phyloP scores from a whole-genome alignment of 176 grass and related monocot species.

The Alloteropsis semialata region DNA sequence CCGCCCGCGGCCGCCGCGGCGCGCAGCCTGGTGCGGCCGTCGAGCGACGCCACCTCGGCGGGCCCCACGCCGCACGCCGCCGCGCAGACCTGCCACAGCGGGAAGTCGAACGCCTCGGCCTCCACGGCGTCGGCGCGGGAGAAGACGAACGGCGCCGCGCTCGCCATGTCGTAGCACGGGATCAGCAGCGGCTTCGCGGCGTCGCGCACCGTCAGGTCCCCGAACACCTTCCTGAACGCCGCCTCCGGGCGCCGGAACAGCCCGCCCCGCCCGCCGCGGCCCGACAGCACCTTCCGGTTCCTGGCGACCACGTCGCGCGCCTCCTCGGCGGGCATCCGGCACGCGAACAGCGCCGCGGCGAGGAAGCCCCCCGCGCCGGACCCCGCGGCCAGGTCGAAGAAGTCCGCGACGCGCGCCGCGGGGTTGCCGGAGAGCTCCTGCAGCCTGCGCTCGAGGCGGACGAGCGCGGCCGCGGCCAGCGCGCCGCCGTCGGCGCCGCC shows the following conservation, averaged over 20 bases:
- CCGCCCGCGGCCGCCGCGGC: neutral
- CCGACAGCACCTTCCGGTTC: slow-evolving; percentile 39
- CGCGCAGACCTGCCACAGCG: slow-evolving; percentile 69
- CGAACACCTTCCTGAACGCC: slow-evolving; percentile 49
- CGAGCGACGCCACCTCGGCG: slow-evolving; percentile 51
- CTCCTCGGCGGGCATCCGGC: slow-evolving; percentile 52
- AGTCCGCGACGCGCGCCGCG: slow-evolving; percentile 36
- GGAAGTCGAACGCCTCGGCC: slow-evolving; percentile 85
- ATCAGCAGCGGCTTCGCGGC: slow-evolving; percentile 73
- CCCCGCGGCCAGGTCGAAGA: slow-evolving; percentile 67
- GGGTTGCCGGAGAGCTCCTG: slow-evolving; percentile 62
- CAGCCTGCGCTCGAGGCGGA: slow-evolving; percentile 46
- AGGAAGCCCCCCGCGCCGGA: slow-evolving; percentile 68
- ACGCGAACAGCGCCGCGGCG: slow-evolving; percentile 54
- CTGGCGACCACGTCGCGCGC: slow-evolving; percentile 44
- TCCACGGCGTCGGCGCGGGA: slow-evolving; percentile 92
- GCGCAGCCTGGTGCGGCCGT: slow-evolving; percentile 53
- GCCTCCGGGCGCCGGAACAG: slow-evolving; percentile 28
- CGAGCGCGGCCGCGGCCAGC: slow-evolving; percentile 52
- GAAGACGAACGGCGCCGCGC: slow-evolving; percentile 73
- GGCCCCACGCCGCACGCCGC: slow-evolving; percentile 29
- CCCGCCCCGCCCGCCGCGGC: neutral
- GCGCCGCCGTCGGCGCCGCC: slow-evolving; percentile 32
- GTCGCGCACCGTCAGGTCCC: slow-evolving; percentile 57
- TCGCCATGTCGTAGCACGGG: slow-evolving; percentile 71